Base-by-base conservation (phyloP, 140 eudicot genomes). In the Anethum foeniculum region DNA sequence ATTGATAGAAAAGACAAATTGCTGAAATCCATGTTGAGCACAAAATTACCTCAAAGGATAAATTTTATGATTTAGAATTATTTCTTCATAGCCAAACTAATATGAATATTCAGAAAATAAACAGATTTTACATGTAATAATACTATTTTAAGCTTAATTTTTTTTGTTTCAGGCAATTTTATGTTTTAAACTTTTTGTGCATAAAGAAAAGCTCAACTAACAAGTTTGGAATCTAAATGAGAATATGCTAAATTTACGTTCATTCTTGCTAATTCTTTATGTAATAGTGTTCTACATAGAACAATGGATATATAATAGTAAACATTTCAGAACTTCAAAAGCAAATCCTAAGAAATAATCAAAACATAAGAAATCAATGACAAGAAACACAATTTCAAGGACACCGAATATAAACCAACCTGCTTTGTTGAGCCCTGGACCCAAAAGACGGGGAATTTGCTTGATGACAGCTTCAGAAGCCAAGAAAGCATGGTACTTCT, bases 401-500 rank as follows among this genome's bases (percentile, higher is more conserved):
- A 3, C 69, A 11, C 1, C 2, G 6, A 27, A 79, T 7, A 47
- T 23, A 30, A 28, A 86, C 91, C 10, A 78, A 87, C 96, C 96
- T 73, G 96, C 93, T 80, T 90, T 90, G 96, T 90, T 90, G 5
- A 90, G 84, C 81, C 96, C 93, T 30, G 96, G 96, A 6, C 96
- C 96, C 86, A 90, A 81, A 78, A 90, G 82, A 82, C 96, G 93
- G 54, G 96, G 96, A 68, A 90, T 90, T 87, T 90, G 95, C 92
- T 90, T 90, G 81, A 90, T 90, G 64, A 90, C 95, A 80, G 96
- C 86, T 82, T 90, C 96, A 60, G 96, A 90, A 65, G 96, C 96
- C 80, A 90, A 81, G 71, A 90, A 90, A 60, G 90, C 96, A 82
- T 88, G 96, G 80, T 90, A 90, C 78, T 84, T 87, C 87, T 90